Percentiles rank a stretch among this genome's conserved stretches.
These are phyloP conservation scores for Candida manassasensis DNA, from an alignment of 805 yeast genomes.

Conservation along the genomic window DNA sequence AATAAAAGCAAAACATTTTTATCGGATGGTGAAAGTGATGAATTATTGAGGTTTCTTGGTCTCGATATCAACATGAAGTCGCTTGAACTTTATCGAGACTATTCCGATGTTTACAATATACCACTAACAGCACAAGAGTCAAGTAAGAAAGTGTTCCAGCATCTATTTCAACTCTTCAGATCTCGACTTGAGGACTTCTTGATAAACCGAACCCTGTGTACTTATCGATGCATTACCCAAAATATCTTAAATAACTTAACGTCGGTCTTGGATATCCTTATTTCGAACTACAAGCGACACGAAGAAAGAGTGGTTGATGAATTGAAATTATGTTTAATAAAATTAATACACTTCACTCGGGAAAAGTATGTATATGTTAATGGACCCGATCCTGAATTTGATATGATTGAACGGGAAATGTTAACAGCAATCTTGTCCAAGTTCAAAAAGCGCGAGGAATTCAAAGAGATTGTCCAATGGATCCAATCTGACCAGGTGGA, in stretches of 20 bases:
- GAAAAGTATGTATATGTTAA: not conserved
- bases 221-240: conserved; percentile 10
- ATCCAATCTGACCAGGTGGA: not conserved
- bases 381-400: not conserved
- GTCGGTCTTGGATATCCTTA: conserved; percentile 10
- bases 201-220: conserved; percentile 14
- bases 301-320: conserved; percentile 2
- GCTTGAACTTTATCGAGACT: conserved; percentile 15
- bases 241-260: conserved; percentile 12
- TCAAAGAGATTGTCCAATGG: not conserved
- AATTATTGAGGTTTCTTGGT: conserved; percentile 25
- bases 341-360: not conserved
- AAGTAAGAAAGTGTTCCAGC: conserved; percentile 15
- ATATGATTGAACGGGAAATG: not conserved
- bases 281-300: conserved; percentile 5
- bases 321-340: conserved; percentile 1
- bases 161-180: conserved; percentile 20
- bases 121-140: conserved; percentile 13
- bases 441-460: conserved; percentile 1
- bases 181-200: conserved; percentile 16
- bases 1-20: conserved; percentile 26
- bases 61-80: conserved; percentile 19
- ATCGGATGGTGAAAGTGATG: conserved; percentile 10
- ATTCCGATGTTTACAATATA: conserved; percentile 6
- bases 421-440: not conserved